Conservation (phyloP, 768 basidiomycete genomes). For the Kockovaella imperatae region DNA sequence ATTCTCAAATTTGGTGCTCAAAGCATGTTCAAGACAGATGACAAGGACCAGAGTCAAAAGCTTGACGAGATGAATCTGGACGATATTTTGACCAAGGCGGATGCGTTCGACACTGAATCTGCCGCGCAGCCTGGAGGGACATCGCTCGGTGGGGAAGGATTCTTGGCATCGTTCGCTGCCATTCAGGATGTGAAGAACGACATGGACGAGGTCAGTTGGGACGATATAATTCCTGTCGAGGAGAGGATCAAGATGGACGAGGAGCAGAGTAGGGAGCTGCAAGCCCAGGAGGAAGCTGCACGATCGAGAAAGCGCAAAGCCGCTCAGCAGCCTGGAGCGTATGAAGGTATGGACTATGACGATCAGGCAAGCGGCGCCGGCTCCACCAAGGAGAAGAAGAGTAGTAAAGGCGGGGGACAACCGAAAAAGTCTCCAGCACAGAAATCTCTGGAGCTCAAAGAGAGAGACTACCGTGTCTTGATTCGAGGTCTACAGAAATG, state of each 20-base stretch:
- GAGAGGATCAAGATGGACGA: constrained; percentile 76
- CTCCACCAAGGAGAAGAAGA: too few species aligned
- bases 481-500: constrained; percentile 92
- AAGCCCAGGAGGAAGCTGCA: constrained; percentile 58
- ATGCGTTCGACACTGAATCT: constrained; percentile 90
- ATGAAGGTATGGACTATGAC: constrained; percentile 74
- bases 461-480: constrained; percentile 89
- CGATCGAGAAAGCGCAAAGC: constrained; percentile 70
- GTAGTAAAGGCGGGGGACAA: constrained; percentile 50
- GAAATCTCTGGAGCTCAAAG: constrained; percentile 93
- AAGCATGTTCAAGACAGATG: constrained; percentile 99
- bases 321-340: constrained; percentile 58
- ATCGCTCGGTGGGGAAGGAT: constrained; percentile 94
- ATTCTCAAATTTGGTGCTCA: constrained; percentile 98
- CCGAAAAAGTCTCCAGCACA: constrained; percentile 85
- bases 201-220: constrained; percentile 68
- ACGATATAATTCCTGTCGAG: constrained; percentile 93
- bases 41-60: constrained; percentile 82
- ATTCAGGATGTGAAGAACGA: constrained; percentile 98
- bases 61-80: constrained; percentile 99
- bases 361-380: constrained; percentile 58
- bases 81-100: constrained; percentile 91
- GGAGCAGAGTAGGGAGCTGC: constrained; percentile 64
- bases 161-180: constrained; percentile 87
- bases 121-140: constrained; percentile 74